Evolutionary conservation across 768 basidiomycete genomes (phyloP).

Genomic region (Gyrodon lividus): DNA sequence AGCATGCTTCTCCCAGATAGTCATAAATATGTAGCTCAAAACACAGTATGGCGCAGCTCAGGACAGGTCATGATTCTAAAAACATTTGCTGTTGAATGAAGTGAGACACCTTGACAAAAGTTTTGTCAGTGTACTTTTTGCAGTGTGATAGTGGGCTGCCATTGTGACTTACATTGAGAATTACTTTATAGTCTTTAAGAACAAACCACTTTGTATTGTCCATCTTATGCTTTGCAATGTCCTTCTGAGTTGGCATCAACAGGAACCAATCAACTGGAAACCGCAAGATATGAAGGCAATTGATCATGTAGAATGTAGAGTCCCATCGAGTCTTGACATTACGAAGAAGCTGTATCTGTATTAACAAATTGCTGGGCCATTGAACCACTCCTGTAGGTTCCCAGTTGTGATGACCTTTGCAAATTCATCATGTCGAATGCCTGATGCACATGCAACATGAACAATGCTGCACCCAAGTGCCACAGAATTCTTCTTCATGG

Average conservation of each 20-base stretch:
- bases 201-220: neutral
- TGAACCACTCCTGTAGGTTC: too few relatives aligned
- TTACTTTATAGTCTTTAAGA: neutral
- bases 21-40: slow-evolving; percentile 1
- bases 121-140: too few relatives aligned
- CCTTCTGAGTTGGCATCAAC: neutral
- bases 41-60: neutral
- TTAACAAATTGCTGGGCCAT: too few relatives aligned
- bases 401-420: too few relatives aligned
- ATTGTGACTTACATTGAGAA: neutral
- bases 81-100: neutral
- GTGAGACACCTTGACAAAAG: slow-evolving; percentile 1
- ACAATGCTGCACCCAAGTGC: neutral
- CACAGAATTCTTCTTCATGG: neutral
- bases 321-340: too few relatives aligned
- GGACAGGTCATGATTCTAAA: neutral
- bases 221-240: neutral
- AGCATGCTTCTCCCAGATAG: neutral
- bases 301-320: too few relatives aligned
- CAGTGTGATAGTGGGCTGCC: too few relatives aligned
- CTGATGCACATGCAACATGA: neutral
- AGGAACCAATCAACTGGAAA: neutral
- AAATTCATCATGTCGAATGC: neutral
- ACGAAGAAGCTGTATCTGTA: too few relatives aligned
- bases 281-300: neutral